These are phyloP conservation scores for Chlorophyllum brunneum DNA, from an alignment of 768 basidiomycete species.

Conservation along the genomic window DNA sequence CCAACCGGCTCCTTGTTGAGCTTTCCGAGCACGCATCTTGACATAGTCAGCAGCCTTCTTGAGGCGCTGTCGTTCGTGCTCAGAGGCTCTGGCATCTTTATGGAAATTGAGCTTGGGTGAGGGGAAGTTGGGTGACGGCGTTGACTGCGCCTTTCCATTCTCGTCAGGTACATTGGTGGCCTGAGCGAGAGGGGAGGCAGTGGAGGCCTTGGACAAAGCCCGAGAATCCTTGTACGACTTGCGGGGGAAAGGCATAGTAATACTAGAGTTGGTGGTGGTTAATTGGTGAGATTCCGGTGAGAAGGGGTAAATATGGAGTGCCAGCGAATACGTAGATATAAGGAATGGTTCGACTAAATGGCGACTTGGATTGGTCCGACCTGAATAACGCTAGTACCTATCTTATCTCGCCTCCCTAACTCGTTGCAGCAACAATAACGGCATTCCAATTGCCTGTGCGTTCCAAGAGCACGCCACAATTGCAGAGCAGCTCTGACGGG, in stretches of 20 bases:
- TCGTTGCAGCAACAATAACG: conserved; percentile 8
- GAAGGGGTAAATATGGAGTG: conserved; percentile 2
- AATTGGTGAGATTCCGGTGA: background rate
- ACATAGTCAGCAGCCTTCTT: conserved; percentile 17
- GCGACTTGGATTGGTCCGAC: background rate
- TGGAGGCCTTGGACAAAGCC: background rate
- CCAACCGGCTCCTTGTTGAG: conserved; percentile 8
- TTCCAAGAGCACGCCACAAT: background rate
- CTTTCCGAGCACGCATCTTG: conserved; percentile 15
- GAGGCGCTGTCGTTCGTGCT: conserved; percentile 16
- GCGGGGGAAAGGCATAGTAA: conserved; percentile 7
- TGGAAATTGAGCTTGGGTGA: background rate
- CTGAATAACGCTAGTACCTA: conserved; percentile 6
- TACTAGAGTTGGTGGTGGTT: background rate
- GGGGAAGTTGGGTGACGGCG: background rate
- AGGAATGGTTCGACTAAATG: conserved; percentile 8
- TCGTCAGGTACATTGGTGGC: background rate
- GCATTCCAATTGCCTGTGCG: background rate
- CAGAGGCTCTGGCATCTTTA: conserved; percentile 14
- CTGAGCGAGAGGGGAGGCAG: background rate
- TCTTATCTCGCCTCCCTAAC: conserved; percentile 10
- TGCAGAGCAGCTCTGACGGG: background rate
- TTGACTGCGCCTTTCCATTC: background rate
- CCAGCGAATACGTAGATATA: conserved; percentile 12
- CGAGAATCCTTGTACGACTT: conserved; percentile 7